Evolutionary conservation across 441 rosid species (phyloP).

Genomic region (Jatropha podagrica): DNA sequence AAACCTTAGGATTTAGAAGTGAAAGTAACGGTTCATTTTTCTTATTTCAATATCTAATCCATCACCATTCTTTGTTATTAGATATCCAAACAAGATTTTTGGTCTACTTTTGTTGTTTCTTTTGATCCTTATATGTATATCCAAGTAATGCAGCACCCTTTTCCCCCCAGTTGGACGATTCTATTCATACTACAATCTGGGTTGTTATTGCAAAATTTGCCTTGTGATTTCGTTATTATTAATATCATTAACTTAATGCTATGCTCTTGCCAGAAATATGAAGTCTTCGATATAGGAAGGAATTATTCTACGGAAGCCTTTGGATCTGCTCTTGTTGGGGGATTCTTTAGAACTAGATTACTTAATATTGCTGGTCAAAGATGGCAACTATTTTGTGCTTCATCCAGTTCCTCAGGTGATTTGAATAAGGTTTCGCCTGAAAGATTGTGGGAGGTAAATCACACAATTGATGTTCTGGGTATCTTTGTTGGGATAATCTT

Average conservation of each 20-base stretch:
- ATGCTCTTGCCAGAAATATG: slow-evolving; percentile 49
- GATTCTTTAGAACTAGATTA: slow-evolving; percentile 41
- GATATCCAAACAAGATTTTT: background rate
- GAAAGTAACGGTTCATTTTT: background rate
- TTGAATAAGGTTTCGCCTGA: slow-evolving; percentile 57
- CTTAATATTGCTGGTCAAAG: slow-evolving; percentile 45
- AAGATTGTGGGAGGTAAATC: slow-evolving; percentile 91
- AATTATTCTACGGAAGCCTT: slow-evolving; percentile 40
- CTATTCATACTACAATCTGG: too few relatives aligned
- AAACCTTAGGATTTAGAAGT: background rate
- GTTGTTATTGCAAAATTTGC: too few relatives aligned
- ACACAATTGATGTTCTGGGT: slow-evolving; percentile 8
- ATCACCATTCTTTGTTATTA: background rate
- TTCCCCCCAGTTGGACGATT: too few relatives aligned
- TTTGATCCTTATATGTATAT: background rate
- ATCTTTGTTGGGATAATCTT: slow-evolving; percentile 9
- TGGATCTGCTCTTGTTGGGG: slow-evolving; percentile 37
- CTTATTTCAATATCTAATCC: background rate
- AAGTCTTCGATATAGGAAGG: slow-evolving; percentile 40
- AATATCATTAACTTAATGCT: background rate
- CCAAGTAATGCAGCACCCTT: background rate
- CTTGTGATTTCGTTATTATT: too few relatives aligned
- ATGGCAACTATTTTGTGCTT: slow-evolving; percentile 56
- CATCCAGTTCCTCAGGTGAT: slow-evolving; percentile 43
- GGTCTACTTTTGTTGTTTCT: background rate